These are phyloP conservation scores for Podila verticillata DNA, from an alignment of 192 early-diverging fungal genomes.

Conservation along the genomic window DNA sequence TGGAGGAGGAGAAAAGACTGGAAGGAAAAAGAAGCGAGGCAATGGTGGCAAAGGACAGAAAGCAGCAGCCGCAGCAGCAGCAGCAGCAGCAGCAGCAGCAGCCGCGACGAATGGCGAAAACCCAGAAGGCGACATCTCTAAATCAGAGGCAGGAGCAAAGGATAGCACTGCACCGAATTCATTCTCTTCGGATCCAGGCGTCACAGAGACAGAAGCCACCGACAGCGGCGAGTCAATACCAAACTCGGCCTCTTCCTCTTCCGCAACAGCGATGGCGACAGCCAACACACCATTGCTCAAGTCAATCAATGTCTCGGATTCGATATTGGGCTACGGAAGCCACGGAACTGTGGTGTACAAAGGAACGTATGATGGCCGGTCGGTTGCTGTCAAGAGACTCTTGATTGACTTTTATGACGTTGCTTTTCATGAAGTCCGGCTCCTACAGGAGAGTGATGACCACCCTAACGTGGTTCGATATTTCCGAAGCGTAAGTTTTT, in stretches of 20 bases:
- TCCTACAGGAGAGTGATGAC: constrained; percentile 92
- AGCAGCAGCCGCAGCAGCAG: constrained; percentile 15
- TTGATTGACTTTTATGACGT: constrained; percentile 97
- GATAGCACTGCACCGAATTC: background rate
- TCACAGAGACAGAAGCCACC: too few species aligned
- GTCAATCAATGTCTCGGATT: constrained; percentile 68
- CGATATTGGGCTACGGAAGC: constrained; percentile 86
- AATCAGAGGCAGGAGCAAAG: background rate
- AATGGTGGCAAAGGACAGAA: constrained; percentile 40
- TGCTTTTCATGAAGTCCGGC: constrained; percentile 91
- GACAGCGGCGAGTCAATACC: background rate
- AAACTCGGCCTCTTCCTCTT: background rate
- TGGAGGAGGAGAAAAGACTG: constrained; percentile 14
- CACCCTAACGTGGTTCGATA: constrained; percentile 98
- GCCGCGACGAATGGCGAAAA: background rate
- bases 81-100: constrained; percentile 4
- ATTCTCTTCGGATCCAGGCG: too few species aligned
- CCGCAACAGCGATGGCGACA: constrained; percentile 6
- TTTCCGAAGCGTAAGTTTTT: constrained; percentile 76
- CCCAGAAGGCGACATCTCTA: background rate
- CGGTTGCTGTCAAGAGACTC: constrained; percentile 94
- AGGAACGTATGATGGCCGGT: constrained; percentile 90
- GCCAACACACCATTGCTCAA: constrained; percentile 53
- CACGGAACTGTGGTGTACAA: constrained; percentile 97
- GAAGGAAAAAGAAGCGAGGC: constrained; percentile 49